These are phyloP conservation scores for Blastobotrys petasosporus DNA, from an alignment of 1,139 yeast species.

Conservation along the genomic window DNA sequence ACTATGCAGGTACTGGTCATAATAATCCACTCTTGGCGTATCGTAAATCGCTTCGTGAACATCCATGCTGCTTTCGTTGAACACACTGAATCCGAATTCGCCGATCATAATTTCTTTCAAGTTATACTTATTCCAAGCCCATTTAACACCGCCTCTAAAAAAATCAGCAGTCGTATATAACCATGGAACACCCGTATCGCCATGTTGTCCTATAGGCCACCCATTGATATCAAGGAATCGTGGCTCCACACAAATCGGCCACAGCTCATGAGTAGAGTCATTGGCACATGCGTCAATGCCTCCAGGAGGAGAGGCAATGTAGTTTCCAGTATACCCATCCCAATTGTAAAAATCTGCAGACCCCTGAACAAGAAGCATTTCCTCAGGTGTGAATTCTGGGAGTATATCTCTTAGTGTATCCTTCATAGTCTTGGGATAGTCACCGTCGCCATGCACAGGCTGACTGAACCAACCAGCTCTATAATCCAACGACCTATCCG, in stretches of 20 bases:
- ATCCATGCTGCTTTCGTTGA: constrained; percentile 30
- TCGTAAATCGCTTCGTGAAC: background rate
- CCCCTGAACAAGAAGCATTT: constrained; percentile 24
- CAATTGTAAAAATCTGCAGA: constrained; percentile 33
- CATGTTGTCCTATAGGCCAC: constrained; percentile 33
- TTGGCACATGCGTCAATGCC: constrained; percentile 15
- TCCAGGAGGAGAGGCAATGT: constrained; percentile 27
- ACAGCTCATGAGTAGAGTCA: constrained; percentile 13
- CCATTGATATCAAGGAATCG: constrained; percentile 13
- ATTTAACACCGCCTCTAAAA: constrained; percentile 19
- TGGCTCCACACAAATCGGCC: constrained; percentile 18
- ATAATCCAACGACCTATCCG: constrained; percentile 30
- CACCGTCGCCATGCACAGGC: constrained; percentile 34
- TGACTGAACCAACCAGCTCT: constrained; percentile 31
- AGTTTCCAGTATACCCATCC: constrained; percentile 33
- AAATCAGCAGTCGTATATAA: constrained; percentile 22
- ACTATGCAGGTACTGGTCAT: constrained; percentile 30
- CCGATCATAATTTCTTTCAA: constrained; percentile 25
- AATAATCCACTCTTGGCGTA: constrained; percentile 33
- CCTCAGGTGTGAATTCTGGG: constrained; percentile 29
- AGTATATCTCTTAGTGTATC: constrained; percentile 22
- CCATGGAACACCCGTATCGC: constrained; percentile 29
- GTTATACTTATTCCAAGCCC: constrained; percentile 22
- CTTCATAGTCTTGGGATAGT: constrained; percentile 31
- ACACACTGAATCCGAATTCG: constrained; percentile 37